Conservation (phyloP, 2,329 filamentous ascomycete species). For the Geoglossum cookeanum region DNA sequence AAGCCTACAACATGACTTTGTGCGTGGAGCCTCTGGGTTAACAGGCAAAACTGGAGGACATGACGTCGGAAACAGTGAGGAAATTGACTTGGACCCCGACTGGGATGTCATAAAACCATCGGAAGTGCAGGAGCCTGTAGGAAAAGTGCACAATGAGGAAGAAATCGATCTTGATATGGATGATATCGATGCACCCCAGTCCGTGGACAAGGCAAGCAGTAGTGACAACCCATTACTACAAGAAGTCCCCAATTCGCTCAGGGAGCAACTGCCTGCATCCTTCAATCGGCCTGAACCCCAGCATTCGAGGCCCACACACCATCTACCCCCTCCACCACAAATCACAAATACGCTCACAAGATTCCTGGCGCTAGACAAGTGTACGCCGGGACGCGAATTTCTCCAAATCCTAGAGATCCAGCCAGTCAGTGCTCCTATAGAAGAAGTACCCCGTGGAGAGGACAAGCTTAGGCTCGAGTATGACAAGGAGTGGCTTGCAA, state of each 20-base stretch:
- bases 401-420: slow-evolving; percentile 55
- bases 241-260: slow-evolving; percentile 43
- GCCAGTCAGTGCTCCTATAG: slow-evolving; percentile 19
- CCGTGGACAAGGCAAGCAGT: not conserved
- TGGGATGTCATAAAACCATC: slow-evolving; percentile 10
- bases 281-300: slow-evolving; percentile 33
- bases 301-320: slow-evolving; percentile 23
- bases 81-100: slow-evolving; percentile 11
- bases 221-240: not conserved
- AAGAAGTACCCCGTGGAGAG: slow-evolving; percentile 8
- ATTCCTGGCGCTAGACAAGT: slow-evolving; percentile 88
- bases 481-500: slow-evolving; percentile 89
- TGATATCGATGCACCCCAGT: not conserved
- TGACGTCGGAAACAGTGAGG: slow-evolving; percentile 15
- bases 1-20: slow-evolving; percentile 6
- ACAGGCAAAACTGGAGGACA: not conserved
- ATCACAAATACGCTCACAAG: slow-evolving; percentile 64
- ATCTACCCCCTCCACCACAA: slow-evolving; percentile 44
- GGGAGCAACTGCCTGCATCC: slow-evolving; percentile 56
- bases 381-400: slow-evolving; percentile 59
- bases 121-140: slow-evolving; percentile 7
- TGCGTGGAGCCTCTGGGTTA: not conserved
- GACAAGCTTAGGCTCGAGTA: slow-evolving; percentile 50
- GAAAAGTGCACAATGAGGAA: slow-evolving; percentile 35
- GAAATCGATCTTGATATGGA: slow-evolving; percentile 53